Percentiles rank a stretch among this genome's conserved stretches.
Evolutionary conservation across 106 monocot species (phyloP).

Genomic region (Acorus gramineus): DNA sequence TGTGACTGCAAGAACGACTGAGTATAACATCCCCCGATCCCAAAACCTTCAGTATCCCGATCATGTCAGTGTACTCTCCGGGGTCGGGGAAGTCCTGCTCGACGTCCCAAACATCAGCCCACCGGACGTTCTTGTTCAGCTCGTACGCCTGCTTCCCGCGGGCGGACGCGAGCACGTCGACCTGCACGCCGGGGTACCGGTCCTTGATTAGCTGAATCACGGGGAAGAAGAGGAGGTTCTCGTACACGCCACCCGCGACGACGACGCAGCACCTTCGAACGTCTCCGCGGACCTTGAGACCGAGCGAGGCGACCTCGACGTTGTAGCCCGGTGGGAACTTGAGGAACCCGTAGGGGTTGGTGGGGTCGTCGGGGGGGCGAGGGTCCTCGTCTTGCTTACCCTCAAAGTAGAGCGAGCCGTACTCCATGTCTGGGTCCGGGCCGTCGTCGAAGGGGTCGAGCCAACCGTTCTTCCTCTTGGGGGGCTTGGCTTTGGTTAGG

Average conservation of each 20-base stretch:
- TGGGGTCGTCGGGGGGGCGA: slow-evolving; percentile 54
- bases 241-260: slow-evolving; percentile 74
- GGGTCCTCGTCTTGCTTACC: slow-evolving; percentile 93
- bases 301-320: slow-evolving; percentile 55
- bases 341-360: slow-evolving; percentile 77
- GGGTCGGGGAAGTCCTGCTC: slow-evolving; percentile 67
- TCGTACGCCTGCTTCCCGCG: slow-evolving; percentile 88
- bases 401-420: slow-evolving; percentile 41
- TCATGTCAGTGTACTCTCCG: slow-evolving; percentile 73
- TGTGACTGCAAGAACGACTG: no score
- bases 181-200: slow-evolving; percentile 70
- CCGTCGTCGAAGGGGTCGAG: slow-evolving; percentile 91
- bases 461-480: slow-evolving; percentile 89
- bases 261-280: slow-evolving; percentile 77
- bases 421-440: slow-evolving; percentile 52
- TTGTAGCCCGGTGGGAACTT: slow-evolving; percentile 74
- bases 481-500: slow-evolving; percentile 8
- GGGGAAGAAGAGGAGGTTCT: slow-evolving; percentile 84
- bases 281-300: slow-evolving; percentile 65
- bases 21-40: background rate
- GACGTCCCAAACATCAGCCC: slow-evolving; percentile 61
- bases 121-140: slow-evolving; percentile 86
- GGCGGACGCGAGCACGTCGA: slow-evolving; percentile 52
- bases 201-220: slow-evolving; percentile 69
- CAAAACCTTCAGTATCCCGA: slow-evolving; percentile 58